A percentile compares a stretch with the other conserved stretches of the same genome.
phyloP scores from a whole-genome alignment of 164 flowering plant species.

The Aristolochia contorta region DNA sequence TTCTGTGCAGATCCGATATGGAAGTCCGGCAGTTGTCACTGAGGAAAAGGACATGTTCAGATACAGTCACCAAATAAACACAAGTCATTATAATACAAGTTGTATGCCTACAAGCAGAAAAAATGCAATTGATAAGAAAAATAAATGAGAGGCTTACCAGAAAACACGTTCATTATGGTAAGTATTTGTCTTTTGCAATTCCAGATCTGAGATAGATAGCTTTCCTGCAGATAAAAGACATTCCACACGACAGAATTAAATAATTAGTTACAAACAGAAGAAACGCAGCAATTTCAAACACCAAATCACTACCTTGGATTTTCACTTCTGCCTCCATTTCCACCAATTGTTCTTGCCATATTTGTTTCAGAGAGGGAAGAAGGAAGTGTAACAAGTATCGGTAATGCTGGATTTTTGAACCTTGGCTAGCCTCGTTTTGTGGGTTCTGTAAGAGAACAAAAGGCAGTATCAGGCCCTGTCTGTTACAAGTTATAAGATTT shows the following conservation, averaged over 20 bases:
- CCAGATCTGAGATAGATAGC: conserved; percentile 19
- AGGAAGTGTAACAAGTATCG: conserved; percentile 35
- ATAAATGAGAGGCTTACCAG: conserved; percentile 35
- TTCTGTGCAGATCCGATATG: conserved; percentile 68
- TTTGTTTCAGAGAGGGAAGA: conserved; percentile 47
- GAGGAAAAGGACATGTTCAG: conserved; percentile 3
- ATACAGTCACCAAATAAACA: not conserved
- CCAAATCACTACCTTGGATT: conserved; percentile 33
- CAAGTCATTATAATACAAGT: not conserved
- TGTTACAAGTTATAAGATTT: too few species aligned
- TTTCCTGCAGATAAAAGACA: conserved; percentile 23
- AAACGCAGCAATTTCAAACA: not conserved
- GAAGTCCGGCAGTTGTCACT: conserved; percentile 85
- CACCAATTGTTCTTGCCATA: conserved; percentile 38
- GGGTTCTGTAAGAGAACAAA: conserved; percentile 26
- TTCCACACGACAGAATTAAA: conserved; percentile 1
- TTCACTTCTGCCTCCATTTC: conserved; percentile 57
- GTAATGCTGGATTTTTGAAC: conserved; percentile 37
- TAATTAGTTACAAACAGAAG: not conserved
- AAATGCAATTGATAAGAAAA: not conserved
- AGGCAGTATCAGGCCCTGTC: not conserved
- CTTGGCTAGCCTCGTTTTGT: conserved; percentile 20
- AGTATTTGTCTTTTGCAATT: conserved; percentile 25
- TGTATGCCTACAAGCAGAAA: not conserved
- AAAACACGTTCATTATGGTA: conserved; percentile 56